Percentiles rank a stretch among this genome's conserved stretches.
Conservation (phyloP, 169 alveolate genomes). For the Theileria luwenshuni region DNA sequence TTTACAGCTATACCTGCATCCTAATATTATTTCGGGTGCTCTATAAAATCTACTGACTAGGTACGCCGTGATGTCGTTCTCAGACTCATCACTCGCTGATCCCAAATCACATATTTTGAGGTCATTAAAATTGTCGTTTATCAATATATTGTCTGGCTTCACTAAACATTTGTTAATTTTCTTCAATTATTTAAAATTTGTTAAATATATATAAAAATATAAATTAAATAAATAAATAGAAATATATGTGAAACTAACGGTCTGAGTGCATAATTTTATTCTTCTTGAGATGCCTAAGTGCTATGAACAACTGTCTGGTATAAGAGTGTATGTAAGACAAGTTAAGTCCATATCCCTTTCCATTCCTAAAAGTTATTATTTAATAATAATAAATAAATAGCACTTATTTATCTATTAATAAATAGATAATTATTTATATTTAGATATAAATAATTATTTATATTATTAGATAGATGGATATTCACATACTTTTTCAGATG, state of each 20-base stretch:
- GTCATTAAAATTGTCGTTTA: constrained; percentile 81
- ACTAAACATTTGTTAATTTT: constrained; percentile 44
- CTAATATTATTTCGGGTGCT: constrained; percentile 98
- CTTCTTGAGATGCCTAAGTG: constrained; percentile 79
- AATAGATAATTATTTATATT: constrained; percentile 1
- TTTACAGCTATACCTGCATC: constrained; percentile 86
- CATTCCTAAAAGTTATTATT: constrained; percentile 63
- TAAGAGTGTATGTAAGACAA: constrained; percentile 80
- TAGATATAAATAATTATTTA: too few species aligned
- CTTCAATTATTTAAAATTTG: too few species aligned
- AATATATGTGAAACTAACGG: constrained; percentile 60
- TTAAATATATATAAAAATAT: too few species aligned
- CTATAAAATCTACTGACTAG: constrained; percentile 95
- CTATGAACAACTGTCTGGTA: constrained; percentile 82
- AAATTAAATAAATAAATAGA: too few species aligned
- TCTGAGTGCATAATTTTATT: constrained; percentile 86
- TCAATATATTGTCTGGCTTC: constrained; percentile 95
- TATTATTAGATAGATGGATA: constrained; percentile 31
- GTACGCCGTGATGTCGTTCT: constrained; percentile 89
- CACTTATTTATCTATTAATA: background rate
- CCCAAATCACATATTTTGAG: constrained; percentile 97
- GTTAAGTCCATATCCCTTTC: constrained; percentile 82
- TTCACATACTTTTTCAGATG: constrained; percentile 79
- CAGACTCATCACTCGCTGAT: constrained; percentile 88
- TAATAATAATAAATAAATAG: constrained; percentile 5